phyloP scores from a whole-genome alignment of 1,139 yeast species.

The Suhomyces anneliseae region DNA sequence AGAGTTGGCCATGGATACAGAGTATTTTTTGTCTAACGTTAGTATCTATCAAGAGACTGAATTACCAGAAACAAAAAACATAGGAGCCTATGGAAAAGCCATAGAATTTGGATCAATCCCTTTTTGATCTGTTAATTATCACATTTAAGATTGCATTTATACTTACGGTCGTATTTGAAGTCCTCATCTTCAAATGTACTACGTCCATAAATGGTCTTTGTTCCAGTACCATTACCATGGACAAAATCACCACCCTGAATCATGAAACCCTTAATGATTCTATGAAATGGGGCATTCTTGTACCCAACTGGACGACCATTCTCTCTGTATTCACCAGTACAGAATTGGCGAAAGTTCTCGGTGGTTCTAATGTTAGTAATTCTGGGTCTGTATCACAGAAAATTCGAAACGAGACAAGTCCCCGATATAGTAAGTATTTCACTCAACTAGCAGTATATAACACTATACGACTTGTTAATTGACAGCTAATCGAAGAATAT shows the following conservation, averaged over 20 bases:
- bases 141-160: not conserved
- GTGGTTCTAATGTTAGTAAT: conserved; percentile 34
- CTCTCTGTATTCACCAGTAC: conserved; percentile 51
- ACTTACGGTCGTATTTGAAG: conserved; percentile 27
- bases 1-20: conserved; percentile 44
- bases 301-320: conserved; percentile 35
- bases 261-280: conserved; percentile 22
- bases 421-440: no score
- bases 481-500: no score
- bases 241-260: conserved; percentile 46
- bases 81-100: conserved; percentile 5
- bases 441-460: no score
- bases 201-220: conserved; percentile 37
- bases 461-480: no score
- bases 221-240: conserved; percentile 47
- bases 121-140: not conserved
- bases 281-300: conserved; percentile 21
- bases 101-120: not conserved
- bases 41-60: conserved; percentile 3
- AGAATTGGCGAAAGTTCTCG: conserved; percentile 55
- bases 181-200: conserved; percentile 31
- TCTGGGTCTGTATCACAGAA: no score
- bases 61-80: no score
- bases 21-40: conserved; percentile 15
- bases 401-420: not conserved